A percentile compares a stretch with the other conserved stretches of the same genome.
Conservation (phyloP, 257 asterid genomes). For the Craterostigma plantagineum region DNA sequence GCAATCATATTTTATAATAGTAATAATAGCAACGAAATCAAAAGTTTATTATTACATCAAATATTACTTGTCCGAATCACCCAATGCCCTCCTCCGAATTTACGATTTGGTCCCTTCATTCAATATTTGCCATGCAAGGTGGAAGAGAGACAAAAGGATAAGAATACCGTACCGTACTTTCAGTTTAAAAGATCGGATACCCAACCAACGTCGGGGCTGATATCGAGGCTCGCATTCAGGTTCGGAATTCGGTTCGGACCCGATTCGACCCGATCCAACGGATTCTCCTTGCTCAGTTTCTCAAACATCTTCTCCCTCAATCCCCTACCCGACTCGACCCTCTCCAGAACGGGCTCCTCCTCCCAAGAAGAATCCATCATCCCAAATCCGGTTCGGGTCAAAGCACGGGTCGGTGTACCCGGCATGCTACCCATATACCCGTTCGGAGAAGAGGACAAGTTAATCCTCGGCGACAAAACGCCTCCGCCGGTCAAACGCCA, state of each 20-base stretch:
- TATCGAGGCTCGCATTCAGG: too few relatives aligned
- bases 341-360: conserved; percentile 67
- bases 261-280: conserved; percentile 29
- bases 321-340: conserved; percentile 69
- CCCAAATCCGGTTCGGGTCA: conserved; percentile 9
- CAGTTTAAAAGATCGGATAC: not conserved
- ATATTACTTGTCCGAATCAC: too few relatives aligned
- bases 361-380: conserved; percentile 25
- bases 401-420: conserved; percentile 30
- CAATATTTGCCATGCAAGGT: too few relatives aligned
- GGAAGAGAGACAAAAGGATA: too few relatives aligned
- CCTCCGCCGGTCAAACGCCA: conserved; percentile 45
- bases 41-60: too few relatives aligned
- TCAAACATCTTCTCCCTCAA: conserved; percentile 58
- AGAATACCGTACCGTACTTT: too few relatives aligned
- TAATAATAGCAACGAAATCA: too few relatives aligned
- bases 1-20: too few relatives aligned
- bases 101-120: too few relatives aligned
- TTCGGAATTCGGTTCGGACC: conserved; percentile 3
- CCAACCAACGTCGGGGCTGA: conserved; percentile 12
- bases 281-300: conserved; percentile 61
- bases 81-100: too few relatives aligned
- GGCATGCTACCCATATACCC: conserved; percentile 26
- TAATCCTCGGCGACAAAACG: conserved; percentile 21
- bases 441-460: conserved; percentile 24